Percentiles rank a stretch among this genome's conserved stretches.
These are phyloP conservation scores for Ascochyta koolunga DNA, from an alignment of 2,329 filamentous ascomycete species.

Conservation along the genomic window DNA sequence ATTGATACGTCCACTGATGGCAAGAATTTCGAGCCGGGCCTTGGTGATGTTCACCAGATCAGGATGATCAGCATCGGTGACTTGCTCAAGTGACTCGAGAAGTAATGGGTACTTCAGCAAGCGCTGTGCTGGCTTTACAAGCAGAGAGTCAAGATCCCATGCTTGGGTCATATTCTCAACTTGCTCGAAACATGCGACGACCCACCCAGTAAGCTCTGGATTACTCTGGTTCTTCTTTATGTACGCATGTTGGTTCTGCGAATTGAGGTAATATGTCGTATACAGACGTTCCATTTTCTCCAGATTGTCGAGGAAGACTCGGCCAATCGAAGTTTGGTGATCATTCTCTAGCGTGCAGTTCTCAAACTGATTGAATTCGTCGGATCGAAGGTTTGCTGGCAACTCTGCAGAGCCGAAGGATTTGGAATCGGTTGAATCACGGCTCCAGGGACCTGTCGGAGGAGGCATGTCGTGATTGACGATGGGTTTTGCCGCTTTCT, in stretches of 20 bases:
- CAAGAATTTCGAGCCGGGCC: constrained; percentile 72
- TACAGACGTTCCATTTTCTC: constrained; percentile 68
- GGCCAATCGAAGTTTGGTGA: constrained; percentile 62
- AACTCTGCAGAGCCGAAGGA: constrained; percentile 24
- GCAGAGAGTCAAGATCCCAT: constrained; percentile 93
- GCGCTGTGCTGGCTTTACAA: constrained; percentile 95
- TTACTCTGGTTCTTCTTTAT: constrained; percentile 59
- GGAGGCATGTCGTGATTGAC: constrained; percentile 62
- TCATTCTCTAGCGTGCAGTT: constrained; percentile 58
- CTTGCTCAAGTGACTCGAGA: constrained; percentile 77
- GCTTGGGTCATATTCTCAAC: constrained; percentile 90
- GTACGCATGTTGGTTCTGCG: constrained; percentile 67
- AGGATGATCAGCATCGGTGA: constrained; percentile 82
- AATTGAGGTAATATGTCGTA: constrained; percentile 68
- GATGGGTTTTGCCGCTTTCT: constrained; percentile 77
- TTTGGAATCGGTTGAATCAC: constrained; percentile 29
- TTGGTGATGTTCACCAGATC: constrained; percentile 74
- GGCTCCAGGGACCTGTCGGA: constrained; percentile 32
- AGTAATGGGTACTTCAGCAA: constrained; percentile 93
- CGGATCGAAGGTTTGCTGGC: constrained; percentile 23
- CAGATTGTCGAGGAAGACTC: constrained; percentile 63
- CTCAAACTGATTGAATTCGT: constrained; percentile 37
- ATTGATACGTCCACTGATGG: constrained; percentile 75
- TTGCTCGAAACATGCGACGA: constrained; percentile 90
- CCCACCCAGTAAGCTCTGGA: constrained; percentile 75